Percentiles rank a stretch among this genome's conserved stretches.
These are phyloP conservation scores for Clavariopsis aquatica DNA, from an alignment of 495 filamentous ascomycete genomes.

Conservation along the genomic window DNA sequence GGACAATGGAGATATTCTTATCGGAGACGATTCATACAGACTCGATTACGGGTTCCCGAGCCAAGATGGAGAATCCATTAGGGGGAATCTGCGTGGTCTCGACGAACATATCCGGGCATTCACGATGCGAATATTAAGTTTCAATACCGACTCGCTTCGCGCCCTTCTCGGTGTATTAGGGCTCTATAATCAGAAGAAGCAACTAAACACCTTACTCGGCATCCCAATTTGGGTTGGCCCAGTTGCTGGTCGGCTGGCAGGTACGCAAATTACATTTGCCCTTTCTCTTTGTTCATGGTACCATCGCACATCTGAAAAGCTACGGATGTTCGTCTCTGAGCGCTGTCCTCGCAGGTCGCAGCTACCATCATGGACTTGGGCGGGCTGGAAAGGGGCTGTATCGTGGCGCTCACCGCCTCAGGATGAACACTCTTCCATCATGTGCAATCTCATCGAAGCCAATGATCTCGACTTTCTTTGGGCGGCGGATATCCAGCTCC, in stretches of 20 bases:
- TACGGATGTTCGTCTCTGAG: conserved; percentile 1
- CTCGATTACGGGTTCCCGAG: conserved; percentile 2
- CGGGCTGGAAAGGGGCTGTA: not conserved
- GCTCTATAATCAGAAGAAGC: not conserved
- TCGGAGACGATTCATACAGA: not conserved
- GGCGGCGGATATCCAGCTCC: conserved; percentile 3
- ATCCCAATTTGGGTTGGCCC: not conserved
- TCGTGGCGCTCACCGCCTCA: conserved; percentile 4
- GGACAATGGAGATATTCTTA: not conserved
- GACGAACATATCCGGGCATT: conserved; percentile 6
- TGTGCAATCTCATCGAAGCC: conserved; percentile 3
- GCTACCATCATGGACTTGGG: conserved; percentile 9
- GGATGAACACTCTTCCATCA: not conserved
- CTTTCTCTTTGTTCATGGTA: conserved; percentile 10
- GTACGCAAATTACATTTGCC: conserved; percentile 5
- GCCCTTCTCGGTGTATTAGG: not conserved
- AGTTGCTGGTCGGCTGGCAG: not conserved
- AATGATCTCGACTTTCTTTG: not conserved
- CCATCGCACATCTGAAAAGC: not conserved
- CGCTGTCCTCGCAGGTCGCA: not conserved
- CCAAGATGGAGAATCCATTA: not conserved
- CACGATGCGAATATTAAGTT: not conserved
- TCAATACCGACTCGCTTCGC: not conserved
- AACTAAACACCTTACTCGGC: not conserved
- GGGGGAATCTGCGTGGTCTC: not conserved